Conservation (phyloP, 441 rosid species). For the Corymbia calophylla region DNA sequence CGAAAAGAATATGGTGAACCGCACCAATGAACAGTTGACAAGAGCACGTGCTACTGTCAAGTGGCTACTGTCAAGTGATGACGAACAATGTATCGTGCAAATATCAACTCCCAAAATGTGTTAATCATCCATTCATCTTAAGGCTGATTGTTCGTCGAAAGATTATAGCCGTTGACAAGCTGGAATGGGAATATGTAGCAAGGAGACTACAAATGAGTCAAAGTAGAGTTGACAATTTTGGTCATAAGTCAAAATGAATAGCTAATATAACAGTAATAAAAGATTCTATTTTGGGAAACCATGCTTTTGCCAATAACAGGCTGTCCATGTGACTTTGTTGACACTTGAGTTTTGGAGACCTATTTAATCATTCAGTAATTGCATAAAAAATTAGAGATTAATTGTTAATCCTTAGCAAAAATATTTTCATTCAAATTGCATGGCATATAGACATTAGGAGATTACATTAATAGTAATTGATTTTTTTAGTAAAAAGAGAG, state of each 20-base stretch:
- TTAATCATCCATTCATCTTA: background rate
- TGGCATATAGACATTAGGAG: no score
- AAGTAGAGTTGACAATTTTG: background rate
- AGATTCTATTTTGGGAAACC: background rate
- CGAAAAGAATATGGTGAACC: background rate
- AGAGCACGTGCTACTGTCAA: background rate
- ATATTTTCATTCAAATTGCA: no score
- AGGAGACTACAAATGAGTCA: background rate
- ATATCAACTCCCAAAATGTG: background rate
- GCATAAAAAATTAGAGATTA: no score
- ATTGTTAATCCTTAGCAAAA: no score
- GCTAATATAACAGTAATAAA: background rate
- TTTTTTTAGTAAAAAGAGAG: no score
- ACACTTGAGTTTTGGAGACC: no score
- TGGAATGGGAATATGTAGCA: background rate
- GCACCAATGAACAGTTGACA: background rate
- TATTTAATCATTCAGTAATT: no score
- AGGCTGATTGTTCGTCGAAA: background rate
- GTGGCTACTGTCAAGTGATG: background rate
- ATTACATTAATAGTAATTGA: no score
- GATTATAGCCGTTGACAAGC: background rate
- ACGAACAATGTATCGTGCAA: background rate
- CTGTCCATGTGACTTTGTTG: no score
- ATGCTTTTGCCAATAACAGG: background rate
- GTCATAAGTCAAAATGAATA: background rate